Evolutionary conservation across 495 filamentous ascomycete species (phyloP).

Genomic region (Podospora pseudopauciseta): DNA sequence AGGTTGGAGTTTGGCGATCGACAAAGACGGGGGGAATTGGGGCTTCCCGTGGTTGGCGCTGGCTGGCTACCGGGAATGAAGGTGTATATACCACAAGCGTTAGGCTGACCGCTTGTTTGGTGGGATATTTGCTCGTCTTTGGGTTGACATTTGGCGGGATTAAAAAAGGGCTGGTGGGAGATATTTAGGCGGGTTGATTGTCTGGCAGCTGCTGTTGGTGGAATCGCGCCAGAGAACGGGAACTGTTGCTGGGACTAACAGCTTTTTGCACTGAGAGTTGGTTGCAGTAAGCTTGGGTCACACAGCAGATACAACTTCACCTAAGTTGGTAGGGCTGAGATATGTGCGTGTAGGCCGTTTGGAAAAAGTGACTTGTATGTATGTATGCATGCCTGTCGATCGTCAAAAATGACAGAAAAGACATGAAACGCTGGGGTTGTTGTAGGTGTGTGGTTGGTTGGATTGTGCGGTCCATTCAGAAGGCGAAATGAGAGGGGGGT

Average conservation of each 20-base stretch:
- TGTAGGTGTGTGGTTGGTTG: not conserved
- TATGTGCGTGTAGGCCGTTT: not conserved
- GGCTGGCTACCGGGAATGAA: not conserved
- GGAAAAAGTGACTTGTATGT: not conserved
- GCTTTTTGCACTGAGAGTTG: not conserved
- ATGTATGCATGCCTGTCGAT: not conserved
- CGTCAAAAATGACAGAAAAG: not conserved
- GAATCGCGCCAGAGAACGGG: too few species aligned
- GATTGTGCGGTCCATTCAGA: not conserved
- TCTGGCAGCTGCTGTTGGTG: not conserved
- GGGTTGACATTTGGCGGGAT: not conserved
- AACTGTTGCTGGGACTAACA: too few species aligned
- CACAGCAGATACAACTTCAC: not conserved
- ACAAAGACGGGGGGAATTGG: not conserved
- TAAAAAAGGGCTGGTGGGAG: not conserved
- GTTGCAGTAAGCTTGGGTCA: not conserved
- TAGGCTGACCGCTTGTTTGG: not conserved
- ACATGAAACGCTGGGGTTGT: not conserved
- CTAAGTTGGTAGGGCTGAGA: not conserved
- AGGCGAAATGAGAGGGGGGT: not conserved
- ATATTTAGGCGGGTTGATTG: not conserved
- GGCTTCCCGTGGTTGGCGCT: not conserved
- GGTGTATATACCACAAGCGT: not conserved
- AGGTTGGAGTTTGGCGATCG: not conserved
- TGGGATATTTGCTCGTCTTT: not conserved